Conservation (phyloP, 2,329 filamentous ascomycete genomes). For the Arthrobotrys conoides region DNA sequence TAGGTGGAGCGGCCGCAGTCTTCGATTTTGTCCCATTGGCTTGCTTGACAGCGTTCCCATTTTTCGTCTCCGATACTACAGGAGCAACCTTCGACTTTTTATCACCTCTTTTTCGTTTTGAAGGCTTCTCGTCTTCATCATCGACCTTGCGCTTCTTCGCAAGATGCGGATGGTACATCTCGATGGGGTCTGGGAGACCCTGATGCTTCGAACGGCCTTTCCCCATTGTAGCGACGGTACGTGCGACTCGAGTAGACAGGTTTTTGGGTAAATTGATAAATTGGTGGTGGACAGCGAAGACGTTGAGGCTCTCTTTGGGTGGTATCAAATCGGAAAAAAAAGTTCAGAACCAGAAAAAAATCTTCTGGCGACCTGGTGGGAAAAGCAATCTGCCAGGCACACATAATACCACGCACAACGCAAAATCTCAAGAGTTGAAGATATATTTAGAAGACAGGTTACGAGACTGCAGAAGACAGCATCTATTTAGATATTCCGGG, state of each 20-base stretch:
- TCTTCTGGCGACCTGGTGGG: conserved; percentile 14
- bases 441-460: too few species aligned
- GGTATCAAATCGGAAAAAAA: not conserved
- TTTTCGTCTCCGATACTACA: conserved; percentile 23
- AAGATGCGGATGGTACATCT: conserved; percentile 77
- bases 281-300: conserved; percentile 7
- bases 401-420: conserved; percentile 53
- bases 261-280: conserved; percentile 29
- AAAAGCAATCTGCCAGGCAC: conserved; percentile 21
- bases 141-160: conserved; percentile 86
- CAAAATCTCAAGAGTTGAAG: not conserved
- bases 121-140: conserved; percentile 66
- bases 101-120: conserved; percentile 66
- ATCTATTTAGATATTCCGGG: too few species aligned
- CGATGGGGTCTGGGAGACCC: conserved; percentile 84
- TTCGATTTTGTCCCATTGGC: conserved; percentile 43
- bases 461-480: too few species aligned
- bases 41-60: conserved; percentile 63
- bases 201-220: conserved; percentile 93
- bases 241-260: conserved; percentile 27
- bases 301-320: conserved; percentile 8
- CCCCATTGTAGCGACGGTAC: conserved; percentile 76
- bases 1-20: conserved; percentile 60
- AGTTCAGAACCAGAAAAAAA: conserved; percentile 42
- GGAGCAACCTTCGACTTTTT: conserved; percentile 55